Base-by-base conservation (phyloP, 495 filamentous ascomycete genomes). In the Neurospora sp. region DNA sequence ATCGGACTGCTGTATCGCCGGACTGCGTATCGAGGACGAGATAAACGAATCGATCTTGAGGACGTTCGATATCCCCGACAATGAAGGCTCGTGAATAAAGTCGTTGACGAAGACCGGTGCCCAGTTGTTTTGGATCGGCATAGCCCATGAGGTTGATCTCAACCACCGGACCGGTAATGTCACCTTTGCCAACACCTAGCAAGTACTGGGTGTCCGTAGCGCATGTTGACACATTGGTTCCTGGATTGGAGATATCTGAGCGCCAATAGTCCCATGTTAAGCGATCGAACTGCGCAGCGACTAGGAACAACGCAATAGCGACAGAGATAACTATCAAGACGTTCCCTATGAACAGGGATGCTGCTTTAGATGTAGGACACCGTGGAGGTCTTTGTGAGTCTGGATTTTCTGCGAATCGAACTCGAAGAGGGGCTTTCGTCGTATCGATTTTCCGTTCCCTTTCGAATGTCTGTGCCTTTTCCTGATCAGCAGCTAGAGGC, bases 141-240 rank as follows among this genome's bases (percentile, higher is more conserved):
- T 98, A 99, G 71, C 96, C 96, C 89, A 96, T 96, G 77, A 97
- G 85, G 74, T 93, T 92, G 77, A 97, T 88, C 80, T 97, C 94
- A 4, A 95, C 94, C n/a, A 96, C 92, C 4, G 94, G 94, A 84
- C 95, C 96, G 38, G 96, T 99, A 76, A 99, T 93, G 83, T 99
- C 96, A 23, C 91, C 94, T 79, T 97, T 97, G 18, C 96, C 96
- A 3, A 94, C 93, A 3, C 96, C 96, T n/a, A 99, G 79, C 8
- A 96, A 81, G 75, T 97, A 97, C 69, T 84, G 81, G 69, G 54
- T 66, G 31, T 66, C 54, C 14, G 27, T 66, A 66, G 54, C 12
- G 27, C 54, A 66, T 66, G 54, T 66, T 66, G 54, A 66, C 12
- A 66, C 54, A 37, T 66, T 66, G 54, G 54, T 66, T 66, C 54